Evolutionary conservation across 2,329 filamentous ascomycete genomes (phyloP).

Genomic region (Fusarium sp.): DNA sequence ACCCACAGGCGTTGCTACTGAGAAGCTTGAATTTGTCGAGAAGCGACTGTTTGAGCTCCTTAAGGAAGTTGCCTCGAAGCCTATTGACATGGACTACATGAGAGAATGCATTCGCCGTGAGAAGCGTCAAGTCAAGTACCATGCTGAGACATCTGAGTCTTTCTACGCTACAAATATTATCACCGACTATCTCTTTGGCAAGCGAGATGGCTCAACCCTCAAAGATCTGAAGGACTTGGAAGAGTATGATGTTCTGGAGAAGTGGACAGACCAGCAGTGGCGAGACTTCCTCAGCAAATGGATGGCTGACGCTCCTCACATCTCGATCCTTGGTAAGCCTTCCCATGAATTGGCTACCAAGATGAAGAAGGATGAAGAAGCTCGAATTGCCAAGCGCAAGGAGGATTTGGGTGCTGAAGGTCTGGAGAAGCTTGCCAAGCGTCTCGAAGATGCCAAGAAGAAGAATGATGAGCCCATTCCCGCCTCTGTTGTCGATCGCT

Average conservation of each 20-base stretch:
- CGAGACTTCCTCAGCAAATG: slow-evolving; percentile 83
- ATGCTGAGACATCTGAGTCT: slow-evolving; percentile 82
- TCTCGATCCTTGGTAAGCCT: slow-evolving; percentile 89
- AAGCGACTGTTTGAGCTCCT: slow-evolving; percentile 86
- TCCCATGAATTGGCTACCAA: slow-evolving; percentile 83
- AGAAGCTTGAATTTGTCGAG: slow-evolving; percentile 85
- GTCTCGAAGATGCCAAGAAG: slow-evolving; percentile 83
- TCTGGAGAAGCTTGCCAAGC: slow-evolving; percentile 77
- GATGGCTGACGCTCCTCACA: slow-evolving; percentile 85
- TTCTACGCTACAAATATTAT: slow-evolving; percentile 90
- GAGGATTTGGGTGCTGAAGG: slow-evolving; percentile 84
- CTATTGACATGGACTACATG: slow-evolving; percentile 91
- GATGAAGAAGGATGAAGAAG: slow-evolving; percentile 84
- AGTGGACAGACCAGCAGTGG: slow-evolving; percentile 89
- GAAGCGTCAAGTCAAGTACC: slow-evolving; percentile 82
- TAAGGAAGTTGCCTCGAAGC: slow-evolving; percentile 80
- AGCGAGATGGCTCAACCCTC: slow-evolving; percentile 82
- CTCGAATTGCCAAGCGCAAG: slow-evolving; percentile 81
- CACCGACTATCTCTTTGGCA: slow-evolving; percentile 90
- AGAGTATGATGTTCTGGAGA: slow-evolving; percentile 76
- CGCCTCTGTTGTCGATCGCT: slow-evolving; percentile 80
- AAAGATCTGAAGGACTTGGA: slow-evolving; percentile 66
- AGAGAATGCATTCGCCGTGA: slow-evolving; percentile 87
- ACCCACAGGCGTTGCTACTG: slow-evolving; percentile 86
- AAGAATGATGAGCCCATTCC: slow-evolving; percentile 93